Base-by-base conservation (phyloP, 306 rosid species). In the Prosopis cineraria region DNA sequence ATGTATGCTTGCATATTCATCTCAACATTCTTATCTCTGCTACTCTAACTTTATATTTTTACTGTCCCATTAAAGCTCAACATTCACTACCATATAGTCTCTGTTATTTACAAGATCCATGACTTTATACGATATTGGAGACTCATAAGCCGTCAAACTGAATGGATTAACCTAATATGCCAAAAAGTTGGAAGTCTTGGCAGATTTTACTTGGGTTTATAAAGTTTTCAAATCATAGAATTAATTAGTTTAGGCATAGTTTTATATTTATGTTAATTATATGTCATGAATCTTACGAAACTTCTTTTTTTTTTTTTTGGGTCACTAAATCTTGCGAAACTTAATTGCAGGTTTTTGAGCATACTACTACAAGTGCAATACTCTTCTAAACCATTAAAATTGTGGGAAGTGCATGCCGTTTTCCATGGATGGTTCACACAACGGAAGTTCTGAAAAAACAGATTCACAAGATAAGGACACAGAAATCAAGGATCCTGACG, bases 401-500 rank as follows among this genome's bases (percentile, higher is more conserved):
- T 79, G 71, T 12, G 58, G 55, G 76, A 72, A 77, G 85, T 79
- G 79, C 84, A 87, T 72, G 40, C 56, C 70, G 3, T 5, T 36
- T 70, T 80, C 77, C 16, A 64, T 34, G 68, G 92, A 85, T 25
- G 19, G 25, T 39, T 44, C 82, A 68, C 89, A 84, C 60, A 90
- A 78, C 63, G 96, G 90, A 71, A 79, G 56, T 81, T 29, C 39
- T n/a, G 88, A 7, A 75, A 66, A 17, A 36, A 29, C 39, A 20
- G 93, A 88, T 3, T 13, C 80, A 14, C 72, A 39, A 37, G 6
- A 34, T 69, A 24, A 45, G 2, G 88, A 78, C 41, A 47, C 82
- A 25, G 94, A 86, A 82, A 33, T 73, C 10, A 90, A 84, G 24
- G 91, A 90, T 74, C 33, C 74, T 78, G 89, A 86, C 84, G 80